These are phyloP conservation scores for Phytophthora constricta DNA, from an alignment of 352 stramenopile species.

Conservation along the genomic window DNA sequence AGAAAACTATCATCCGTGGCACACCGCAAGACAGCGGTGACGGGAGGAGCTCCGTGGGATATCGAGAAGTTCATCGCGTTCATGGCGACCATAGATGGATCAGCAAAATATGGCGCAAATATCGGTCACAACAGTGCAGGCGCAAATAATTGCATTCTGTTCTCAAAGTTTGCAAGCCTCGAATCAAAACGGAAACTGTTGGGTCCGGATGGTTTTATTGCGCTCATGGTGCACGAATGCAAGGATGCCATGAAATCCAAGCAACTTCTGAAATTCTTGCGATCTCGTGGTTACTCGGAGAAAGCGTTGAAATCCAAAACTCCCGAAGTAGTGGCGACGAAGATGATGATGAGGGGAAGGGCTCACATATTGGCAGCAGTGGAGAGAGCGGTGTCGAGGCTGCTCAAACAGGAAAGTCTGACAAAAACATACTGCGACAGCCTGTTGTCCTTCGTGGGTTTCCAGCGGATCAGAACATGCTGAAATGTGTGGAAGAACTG, in stretches of 20 bases:
- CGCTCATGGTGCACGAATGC: slow-evolving; percentile 50
- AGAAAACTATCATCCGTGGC: slow-evolving; percentile 39
- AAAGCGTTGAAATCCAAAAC: slow-evolving; percentile 23
- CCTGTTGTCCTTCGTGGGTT: slow-evolving; percentile 49
- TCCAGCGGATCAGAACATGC: slow-evolving; percentile 72
- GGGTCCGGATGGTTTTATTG: slow-evolving; percentile 49
- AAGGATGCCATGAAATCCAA: slow-evolving; percentile 50
- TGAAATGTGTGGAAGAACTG: slow-evolving; percentile 77
- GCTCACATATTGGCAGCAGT: neutral
- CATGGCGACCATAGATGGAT: slow-evolving; percentile 34
- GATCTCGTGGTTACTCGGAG: slow-evolving; percentile 52
- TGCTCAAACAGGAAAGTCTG: slow-evolving; percentile 7
- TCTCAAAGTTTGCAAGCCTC: slow-evolving; percentile 64
- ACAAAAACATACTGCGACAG: slow-evolving; percentile 20
- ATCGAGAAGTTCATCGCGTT: slow-evolving; percentile 77
- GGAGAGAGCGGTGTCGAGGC: neutral
- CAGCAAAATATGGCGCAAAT: slow-evolving; percentile 11
- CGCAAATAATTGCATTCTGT: slow-evolving; percentile 60
- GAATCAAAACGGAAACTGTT: slow-evolving; percentile 43
- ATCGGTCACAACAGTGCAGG: slow-evolving; percentile 28
- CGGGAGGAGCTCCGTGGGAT: slow-evolving; percentile 46
- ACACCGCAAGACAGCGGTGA: slow-evolving; percentile 8
- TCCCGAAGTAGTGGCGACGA: slow-evolving; percentile 26
- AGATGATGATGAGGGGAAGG: slow-evolving; percentile 35
- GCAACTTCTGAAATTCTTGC: slow-evolving; percentile 55